These are phyloP conservation scores for Phytophthora ohioensis DNA, from an alignment of 352 stramenopile genomes.

Conservation along the genomic window DNA sequence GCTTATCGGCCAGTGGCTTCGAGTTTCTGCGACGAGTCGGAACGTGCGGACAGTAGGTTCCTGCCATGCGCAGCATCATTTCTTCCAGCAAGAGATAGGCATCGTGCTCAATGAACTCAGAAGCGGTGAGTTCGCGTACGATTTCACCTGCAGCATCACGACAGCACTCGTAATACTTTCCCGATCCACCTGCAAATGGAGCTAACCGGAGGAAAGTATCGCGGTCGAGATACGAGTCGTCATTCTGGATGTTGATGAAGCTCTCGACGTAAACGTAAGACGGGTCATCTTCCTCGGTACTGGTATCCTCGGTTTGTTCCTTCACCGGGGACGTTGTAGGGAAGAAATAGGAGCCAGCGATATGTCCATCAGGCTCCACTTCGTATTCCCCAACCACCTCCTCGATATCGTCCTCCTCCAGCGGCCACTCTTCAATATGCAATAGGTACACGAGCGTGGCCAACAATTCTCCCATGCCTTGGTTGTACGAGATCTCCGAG, in stretches of 20 bases:
- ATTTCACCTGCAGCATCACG: slow-evolving; percentile 64
- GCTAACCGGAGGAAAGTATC: slow-evolving; percentile 52
- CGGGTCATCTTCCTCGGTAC: slow-evolving; percentile 57
- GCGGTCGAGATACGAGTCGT: slow-evolving; percentile 52
- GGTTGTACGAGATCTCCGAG: slow-evolving; percentile 79
- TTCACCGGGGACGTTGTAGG: slow-evolving; percentile 29
- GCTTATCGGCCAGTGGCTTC: slow-evolving; percentile 27
- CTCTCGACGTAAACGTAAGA: slow-evolving; percentile 82
- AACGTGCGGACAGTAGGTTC: slow-evolving; percentile 64
- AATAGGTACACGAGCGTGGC: slow-evolving; percentile 77
- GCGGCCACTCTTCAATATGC: slow-evolving; percentile 72
- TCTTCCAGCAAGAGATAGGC: slow-evolving; percentile 71
- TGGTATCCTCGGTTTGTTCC: slow-evolving; percentile 18
- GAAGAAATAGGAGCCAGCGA: slow-evolving; percentile 31
- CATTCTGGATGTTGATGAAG: slow-evolving; percentile 62
- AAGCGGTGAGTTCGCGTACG: slow-evolving; percentile 54
- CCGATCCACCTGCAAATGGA: slow-evolving; percentile 53
- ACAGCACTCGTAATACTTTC: slow-evolving; percentile 73
- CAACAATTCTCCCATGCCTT: slow-evolving; percentile 84
- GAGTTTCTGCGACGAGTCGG: slow-evolving; percentile 18
- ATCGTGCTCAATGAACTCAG: slow-evolving; percentile 69
- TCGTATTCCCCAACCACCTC: slow-evolving; percentile 29
- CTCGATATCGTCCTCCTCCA: slow-evolving; percentile 23
- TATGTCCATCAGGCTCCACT: slow-evolving; percentile 5
- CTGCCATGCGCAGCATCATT: slow-evolving; percentile 81